Evolutionary conservation across 768 basidiomycete genomes (phyloP).

Genomic region (Mycena leptocephala): DNA sequence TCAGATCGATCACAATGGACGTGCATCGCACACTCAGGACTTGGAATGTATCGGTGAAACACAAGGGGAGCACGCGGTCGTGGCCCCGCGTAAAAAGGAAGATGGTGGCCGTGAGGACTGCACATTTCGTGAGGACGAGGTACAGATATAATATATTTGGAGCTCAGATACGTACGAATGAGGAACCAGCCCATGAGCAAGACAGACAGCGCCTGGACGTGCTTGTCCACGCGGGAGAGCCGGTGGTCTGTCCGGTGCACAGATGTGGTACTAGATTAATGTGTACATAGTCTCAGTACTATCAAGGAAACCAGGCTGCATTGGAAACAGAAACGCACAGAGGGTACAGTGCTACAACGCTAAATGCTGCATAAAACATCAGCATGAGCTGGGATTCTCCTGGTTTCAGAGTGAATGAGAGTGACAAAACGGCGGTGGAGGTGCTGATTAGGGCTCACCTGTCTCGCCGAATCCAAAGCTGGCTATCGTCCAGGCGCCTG

Average conservation of each 20-base stretch:
- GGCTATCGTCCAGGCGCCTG: background rate
- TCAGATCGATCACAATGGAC: background rate
- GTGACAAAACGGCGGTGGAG: background rate
- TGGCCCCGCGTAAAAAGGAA: background rate
- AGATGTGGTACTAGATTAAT: background rate
- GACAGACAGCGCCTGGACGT: background rate
- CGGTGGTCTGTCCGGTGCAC: background rate
- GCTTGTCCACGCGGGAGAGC: background rate
- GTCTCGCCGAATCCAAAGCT: background rate
- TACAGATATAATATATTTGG: background rate
- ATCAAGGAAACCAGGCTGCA: background rate
- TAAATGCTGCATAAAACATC: background rate
- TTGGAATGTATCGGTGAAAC: background rate
- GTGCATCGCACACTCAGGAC: too few relatives aligned
- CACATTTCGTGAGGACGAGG: background rate
- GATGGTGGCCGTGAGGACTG: background rate
- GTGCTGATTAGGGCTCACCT: background rate
- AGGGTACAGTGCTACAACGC: background rate
- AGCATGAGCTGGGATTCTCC: background rate
- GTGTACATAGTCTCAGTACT: too few relatives aligned
- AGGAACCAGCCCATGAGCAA: background rate
- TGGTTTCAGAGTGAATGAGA: background rate
- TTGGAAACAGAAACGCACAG: background rate
- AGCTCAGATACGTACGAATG: background rate
- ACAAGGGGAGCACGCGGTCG: background rate